A percentile compares a stretch with the other conserved stretches of the same genome.
Conservation (phyloP, 257 asterid genomes). For the Penstemon eatonii region DNA sequence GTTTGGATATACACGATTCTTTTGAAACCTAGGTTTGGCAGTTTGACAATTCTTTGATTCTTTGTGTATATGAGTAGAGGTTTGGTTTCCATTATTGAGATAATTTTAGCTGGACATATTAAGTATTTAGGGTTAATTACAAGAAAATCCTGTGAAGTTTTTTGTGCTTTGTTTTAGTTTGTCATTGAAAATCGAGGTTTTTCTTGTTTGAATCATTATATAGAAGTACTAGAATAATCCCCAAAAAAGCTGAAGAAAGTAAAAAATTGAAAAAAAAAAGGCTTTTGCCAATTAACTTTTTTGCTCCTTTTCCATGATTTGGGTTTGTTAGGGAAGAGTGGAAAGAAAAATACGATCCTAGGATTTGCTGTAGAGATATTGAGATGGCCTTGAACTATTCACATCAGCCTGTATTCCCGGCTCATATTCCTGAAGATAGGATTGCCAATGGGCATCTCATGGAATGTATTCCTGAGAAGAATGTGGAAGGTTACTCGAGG, state of each 20-base stretch:
- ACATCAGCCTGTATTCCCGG: conserved; percentile 38
- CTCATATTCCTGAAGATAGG: conserved; percentile 65
- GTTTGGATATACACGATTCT: no score
- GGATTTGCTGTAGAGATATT: conserved; percentile 42
- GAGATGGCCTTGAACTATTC: conserved; percentile 93
- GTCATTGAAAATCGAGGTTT: conserved; percentile 85
- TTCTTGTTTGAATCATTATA: conserved; percentile 50
- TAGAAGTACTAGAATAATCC: background rate
- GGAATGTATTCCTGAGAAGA: conserved; percentile 60
- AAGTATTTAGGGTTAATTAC: conserved; percentile 31
- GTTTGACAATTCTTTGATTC: conserved; percentile 40
- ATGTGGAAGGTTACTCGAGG: conserved; percentile 47
- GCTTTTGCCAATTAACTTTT: background rate
- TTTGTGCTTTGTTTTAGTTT: conserved; percentile 83
- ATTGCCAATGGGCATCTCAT: conserved; percentile 58
- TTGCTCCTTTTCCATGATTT: background rate
- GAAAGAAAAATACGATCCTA: background rate
- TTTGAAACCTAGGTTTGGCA: conserved; percentile 33
- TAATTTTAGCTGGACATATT: no score
- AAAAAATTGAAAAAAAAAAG: conserved; percentile 6
- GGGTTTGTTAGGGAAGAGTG: conserved; percentile 18
- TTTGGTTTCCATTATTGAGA: no score
- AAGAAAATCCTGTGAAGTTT: conserved; percentile 77
- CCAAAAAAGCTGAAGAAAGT: no score
- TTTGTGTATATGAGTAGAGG: conserved; percentile 6